Percentiles rank a stretch among this genome's conserved stretches.
phyloP scores from a whole-genome alignment of 805 yeast genomes.

The Candida ovalis region DNA sequence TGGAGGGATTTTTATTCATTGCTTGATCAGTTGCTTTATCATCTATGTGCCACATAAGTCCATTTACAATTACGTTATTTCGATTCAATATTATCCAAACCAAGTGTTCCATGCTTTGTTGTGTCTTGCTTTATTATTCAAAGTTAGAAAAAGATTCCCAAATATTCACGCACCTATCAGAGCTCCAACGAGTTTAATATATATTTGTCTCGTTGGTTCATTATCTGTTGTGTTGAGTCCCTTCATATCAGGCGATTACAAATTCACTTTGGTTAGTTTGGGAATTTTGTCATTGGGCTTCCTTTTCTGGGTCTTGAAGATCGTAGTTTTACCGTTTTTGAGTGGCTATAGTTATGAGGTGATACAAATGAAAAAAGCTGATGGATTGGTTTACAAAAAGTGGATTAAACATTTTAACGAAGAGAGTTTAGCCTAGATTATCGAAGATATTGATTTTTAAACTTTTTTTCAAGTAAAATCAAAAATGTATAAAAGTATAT shows the following conservation, averaged over 20 bases:
- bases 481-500: not conserved
- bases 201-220: constrained; percentile 41
- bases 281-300: constrained; percentile 17
- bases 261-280: constrained; percentile 24
- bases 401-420: constrained; percentile 14
- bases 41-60: constrained; percentile 18
- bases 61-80: constrained; percentile 38
- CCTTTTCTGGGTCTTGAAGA: constrained; percentile 20
- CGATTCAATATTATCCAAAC: constrained; percentile 44
- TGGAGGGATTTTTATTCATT: constrained; percentile 25
- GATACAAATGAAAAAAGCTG: constrained; percentile 9
- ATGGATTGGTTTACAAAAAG: constrained; percentile 20
- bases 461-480: not conserved
- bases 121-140: constrained; percentile 21
- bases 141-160: constrained; percentile 18
- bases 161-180: constrained; percentile 24
- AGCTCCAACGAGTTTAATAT: constrained; percentile 27
- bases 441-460: no score
- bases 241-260: constrained; percentile 36
- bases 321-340: constrained; percentile 13
- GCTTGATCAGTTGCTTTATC: constrained; percentile 18
- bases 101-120: constrained; percentile 35
- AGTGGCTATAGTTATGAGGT: constrained; percentile 12
- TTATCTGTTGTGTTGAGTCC: constrained; percentile 47
- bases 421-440: not conserved